phyloP scores from a whole-genome alignment of 805 yeast species.

The Lipomyces anomalus region DNA sequence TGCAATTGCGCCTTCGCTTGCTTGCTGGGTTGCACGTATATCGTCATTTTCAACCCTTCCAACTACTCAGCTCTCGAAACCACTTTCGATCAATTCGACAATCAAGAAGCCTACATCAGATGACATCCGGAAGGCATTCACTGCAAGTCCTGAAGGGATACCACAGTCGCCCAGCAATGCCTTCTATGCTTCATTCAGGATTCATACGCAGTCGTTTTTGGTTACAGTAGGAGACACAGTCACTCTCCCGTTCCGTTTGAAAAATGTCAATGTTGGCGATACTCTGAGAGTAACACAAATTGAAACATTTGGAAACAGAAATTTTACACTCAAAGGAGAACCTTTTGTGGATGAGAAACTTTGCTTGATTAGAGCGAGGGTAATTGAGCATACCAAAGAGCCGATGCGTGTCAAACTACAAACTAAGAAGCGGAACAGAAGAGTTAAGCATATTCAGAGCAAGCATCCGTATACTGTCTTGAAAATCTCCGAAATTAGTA shows the following conservation, averaged over 20 bases:
- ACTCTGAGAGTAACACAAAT: conserved; percentile 67
- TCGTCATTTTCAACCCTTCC: not conserved
- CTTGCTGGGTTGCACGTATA: not conserved
- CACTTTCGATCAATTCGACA: conserved; percentile 6
- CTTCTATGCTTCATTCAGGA: conserved; percentile 73
- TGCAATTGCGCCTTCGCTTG: no score
- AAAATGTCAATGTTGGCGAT: conserved; percentile 78
- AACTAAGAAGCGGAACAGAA: conserved; percentile 22
- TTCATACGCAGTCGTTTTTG: conserved; percentile 78
- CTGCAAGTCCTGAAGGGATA: not conserved
- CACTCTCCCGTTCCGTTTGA: conserved; percentile 70
- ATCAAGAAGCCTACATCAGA: conserved; percentile 13
- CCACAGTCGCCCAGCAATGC: conserved; percentile 30
- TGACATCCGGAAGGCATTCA: conserved; percentile 13
- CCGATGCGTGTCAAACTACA: conserved; percentile 23
- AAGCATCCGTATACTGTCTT: conserved; percentile 26
- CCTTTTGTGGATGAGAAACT: conserved; percentile 43
- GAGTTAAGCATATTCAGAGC: conserved; percentile 21
- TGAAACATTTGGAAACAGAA: conserved; percentile 76
- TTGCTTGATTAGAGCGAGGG: conserved; percentile 22
- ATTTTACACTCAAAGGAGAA: conserved; percentile 59
- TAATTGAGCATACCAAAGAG: conserved; percentile 27
- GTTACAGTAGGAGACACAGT: conserved; percentile 89
- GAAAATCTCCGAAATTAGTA: conserved; percentile 25
- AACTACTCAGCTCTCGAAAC: not conserved